Percentiles rank a stretch among this genome's conserved stretches.
Conservation (phyloP, 2,329 filamentous ascomycete species). For the Stemphylium beticola region DNA sequence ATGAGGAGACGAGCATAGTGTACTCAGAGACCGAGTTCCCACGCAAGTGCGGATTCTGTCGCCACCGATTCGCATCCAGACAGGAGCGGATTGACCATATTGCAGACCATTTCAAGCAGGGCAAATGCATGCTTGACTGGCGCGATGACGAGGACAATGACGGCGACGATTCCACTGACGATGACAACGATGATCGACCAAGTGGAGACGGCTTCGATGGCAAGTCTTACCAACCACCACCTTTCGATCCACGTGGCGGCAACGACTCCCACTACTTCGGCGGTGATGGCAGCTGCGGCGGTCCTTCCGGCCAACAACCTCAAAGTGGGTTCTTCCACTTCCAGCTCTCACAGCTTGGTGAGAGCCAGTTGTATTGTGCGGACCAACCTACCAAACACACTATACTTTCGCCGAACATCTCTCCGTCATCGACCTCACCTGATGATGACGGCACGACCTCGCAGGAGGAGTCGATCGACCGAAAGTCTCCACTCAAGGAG, state of each 20-base stretch:
- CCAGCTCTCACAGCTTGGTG: slow-evolving; percentile 35
- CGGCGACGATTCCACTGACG: slow-evolving; percentile 32
- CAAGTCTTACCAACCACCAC: slow-evolving; percentile 28
- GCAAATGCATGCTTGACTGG: slow-evolving; percentile 49
- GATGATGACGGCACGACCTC: not conserved
- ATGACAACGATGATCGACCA: slow-evolving; percentile 36
- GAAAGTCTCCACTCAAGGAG: slow-evolving; percentile 17
- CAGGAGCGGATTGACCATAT: slow-evolving; percentile 49
- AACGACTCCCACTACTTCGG: slow-evolving; percentile 26
- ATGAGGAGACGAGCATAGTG: slow-evolving; percentile 41
- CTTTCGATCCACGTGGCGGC: slow-evolving; percentile 26
- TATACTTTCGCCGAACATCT: slow-evolving; percentile 18
- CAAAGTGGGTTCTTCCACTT: slow-evolving; percentile 41
- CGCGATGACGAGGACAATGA: slow-evolving; percentile 37
- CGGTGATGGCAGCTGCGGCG: slow-evolving; percentile 21
- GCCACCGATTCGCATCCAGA: slow-evolving; percentile 40
- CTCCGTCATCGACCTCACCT: slow-evolving; percentile 8
- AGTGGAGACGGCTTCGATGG: slow-evolving; percentile 34
- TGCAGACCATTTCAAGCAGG: slow-evolving; percentile 48
- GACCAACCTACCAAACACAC: slow-evolving; percentile 17
- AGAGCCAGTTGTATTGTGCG: slow-evolving; percentile 18
- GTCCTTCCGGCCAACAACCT: slow-evolving; percentile 17
- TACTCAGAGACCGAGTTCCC: slow-evolving; percentile 45
- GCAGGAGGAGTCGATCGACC: not conserved
- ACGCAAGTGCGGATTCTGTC: slow-evolving; percentile 46